phyloP scores from a whole-genome alignment of 495 filamentous ascomycete species.

The Trichoderma reesei region DNA sequence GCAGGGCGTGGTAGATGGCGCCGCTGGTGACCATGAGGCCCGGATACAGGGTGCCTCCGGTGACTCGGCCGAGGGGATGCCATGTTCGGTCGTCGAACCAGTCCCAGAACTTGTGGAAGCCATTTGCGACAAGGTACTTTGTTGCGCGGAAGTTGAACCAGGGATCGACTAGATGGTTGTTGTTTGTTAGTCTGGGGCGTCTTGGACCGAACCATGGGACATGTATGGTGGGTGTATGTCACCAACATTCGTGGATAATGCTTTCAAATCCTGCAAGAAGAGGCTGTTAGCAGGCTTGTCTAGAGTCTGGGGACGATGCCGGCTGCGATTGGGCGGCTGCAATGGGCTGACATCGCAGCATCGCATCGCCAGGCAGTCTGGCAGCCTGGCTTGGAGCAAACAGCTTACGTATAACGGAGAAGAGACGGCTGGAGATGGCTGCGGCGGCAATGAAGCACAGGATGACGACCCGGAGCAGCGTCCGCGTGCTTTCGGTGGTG shows the following conservation, averaged over 20 bases:
- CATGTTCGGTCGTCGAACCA: conserved; percentile 99
- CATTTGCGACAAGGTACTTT: conserved; percentile 91
- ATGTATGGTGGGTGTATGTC: conserved; percentile 4
- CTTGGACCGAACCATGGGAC: too few species aligned
- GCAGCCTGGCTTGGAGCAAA: not conserved
- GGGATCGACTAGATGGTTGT: conserved; percentile 67
- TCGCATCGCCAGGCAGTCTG: not conserved
- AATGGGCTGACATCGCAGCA: conserved; percentile 5
- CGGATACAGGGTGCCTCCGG: conserved; percentile 95
- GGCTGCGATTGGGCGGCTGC: not conserved
- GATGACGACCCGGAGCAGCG: conserved; percentile 83
- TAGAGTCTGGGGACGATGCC: not conserved
- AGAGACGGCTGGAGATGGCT: conserved; percentile 87
- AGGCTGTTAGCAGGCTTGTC: conserved; percentile 19
- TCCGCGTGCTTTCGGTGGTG: conserved; percentile 60
- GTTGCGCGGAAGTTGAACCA: conserved; percentile 99
- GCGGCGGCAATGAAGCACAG: conserved; percentile 85
- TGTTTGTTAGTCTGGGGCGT: conserved; percentile 4
- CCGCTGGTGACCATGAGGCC: conserved; percentile 99
- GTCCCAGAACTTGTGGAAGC: conserved; percentile 99
- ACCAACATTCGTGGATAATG: conserved; percentile 97
- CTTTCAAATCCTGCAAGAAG: conserved; percentile 75
- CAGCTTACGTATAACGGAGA: conserved; percentile 89
- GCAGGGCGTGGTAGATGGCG: conserved; percentile 88
- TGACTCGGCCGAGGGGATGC: conserved; percentile 98